Conservation (phyloP, 1,284 basidiomycete species). For the Acaromyces ingoldii region DNA sequence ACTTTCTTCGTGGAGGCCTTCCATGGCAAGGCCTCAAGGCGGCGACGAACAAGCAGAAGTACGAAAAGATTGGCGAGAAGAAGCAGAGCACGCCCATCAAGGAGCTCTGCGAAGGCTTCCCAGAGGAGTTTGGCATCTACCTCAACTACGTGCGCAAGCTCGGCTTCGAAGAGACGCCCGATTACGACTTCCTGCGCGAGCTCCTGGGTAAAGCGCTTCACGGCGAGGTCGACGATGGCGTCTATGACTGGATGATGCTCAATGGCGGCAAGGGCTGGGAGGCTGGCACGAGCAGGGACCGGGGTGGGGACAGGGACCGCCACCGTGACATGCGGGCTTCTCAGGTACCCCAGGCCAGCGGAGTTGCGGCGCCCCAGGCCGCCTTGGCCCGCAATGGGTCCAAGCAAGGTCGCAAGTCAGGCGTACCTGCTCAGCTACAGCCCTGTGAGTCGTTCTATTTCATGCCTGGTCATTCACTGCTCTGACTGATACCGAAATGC, state of each 20-base stretch:
- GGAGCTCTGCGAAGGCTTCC: conserved; percentile 86
- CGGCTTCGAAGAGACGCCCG: conserved; percentile 87
- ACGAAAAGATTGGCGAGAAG: conserved; percentile 98
- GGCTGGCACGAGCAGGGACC: conserved; percentile 57
- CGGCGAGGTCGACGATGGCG: conserved; percentile 78
- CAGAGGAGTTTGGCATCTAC: conserved; percentile 83
- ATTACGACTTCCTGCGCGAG: conserved; percentile 91
- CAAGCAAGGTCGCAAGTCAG: conserved; percentile 40
- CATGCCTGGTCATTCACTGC: no score
- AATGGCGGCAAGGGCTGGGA: conserved; percentile 95
- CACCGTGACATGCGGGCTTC: conserved; percentile 27
- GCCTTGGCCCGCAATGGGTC: conserved; percentile 30
- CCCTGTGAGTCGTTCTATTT: no score
- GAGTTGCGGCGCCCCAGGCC: conserved; percentile 16
- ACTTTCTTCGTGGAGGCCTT: conserved; percentile 81
- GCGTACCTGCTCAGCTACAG: conserved; percentile 15
- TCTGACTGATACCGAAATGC: background rate
- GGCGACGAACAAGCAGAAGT: conserved; percentile 96
- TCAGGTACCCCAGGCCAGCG: conserved; percentile 20
- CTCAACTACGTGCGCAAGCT: conserved; percentile 82
- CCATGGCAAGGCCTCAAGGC: conserved; percentile 97
- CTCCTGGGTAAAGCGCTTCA: conserved; percentile 86
- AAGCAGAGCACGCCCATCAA: conserved; percentile 94
- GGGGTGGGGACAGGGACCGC: conserved; percentile 47
- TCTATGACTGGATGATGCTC: conserved; percentile 85